Base-by-base conservation (phyloP, 768 basidiomycete genomes). In the Amanita rubescens region DNA sequence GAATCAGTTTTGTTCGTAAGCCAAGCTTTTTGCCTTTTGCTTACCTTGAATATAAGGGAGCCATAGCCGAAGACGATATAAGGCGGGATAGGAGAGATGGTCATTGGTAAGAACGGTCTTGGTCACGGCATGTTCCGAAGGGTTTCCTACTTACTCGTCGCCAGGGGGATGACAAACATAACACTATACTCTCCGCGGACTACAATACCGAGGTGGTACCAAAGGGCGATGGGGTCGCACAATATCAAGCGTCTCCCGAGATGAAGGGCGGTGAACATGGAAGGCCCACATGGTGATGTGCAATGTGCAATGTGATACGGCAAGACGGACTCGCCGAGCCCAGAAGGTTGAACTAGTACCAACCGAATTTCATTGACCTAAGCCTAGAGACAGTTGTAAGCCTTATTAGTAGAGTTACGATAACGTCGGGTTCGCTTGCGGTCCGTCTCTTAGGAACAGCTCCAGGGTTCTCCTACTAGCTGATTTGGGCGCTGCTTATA, bases 21-120 rank as follows among this genome's bases (percentile, higher is more conserved):
- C 19, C 3, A 46, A 33, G 54, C 56, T n/a, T n/a, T n/a, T n/a
- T n/a, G n/a, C n/a, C n/a, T n/a, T n/a, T n/a, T n/a, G n/a, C n/a
- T 30, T 62, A 85, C 92, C 79, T 92, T 94, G 78, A 88, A 95
- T 54, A 95, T 94, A 37, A 96, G 76, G 5, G 90, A 93, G 10
- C 93, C 93, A 60, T 96, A 96, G 27, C 92, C 92, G 60, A 95
- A 96, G 11, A 95, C 87, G 49, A 89, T 74, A 64, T 85, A 93
- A n/a, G 51, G 42, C 10, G 35, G 49, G 22, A 22, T 37, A 19
- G 30, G 27, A 14, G 51, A 45, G 20, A 45, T 44, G 30, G 51
- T 53, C 51, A 53, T 53, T n/a, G n/a, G n/a, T n/a, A n/a, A n/a
- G n/a, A n/a, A n/a, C n/a, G n/a, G n/a, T n/a, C n/a, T n/a, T n/a